These are phyloP conservation scores for Juncus inflexus DNA, from an alignment of 176 grass and related monocot genomes.

Conservation along the genomic window DNA sequence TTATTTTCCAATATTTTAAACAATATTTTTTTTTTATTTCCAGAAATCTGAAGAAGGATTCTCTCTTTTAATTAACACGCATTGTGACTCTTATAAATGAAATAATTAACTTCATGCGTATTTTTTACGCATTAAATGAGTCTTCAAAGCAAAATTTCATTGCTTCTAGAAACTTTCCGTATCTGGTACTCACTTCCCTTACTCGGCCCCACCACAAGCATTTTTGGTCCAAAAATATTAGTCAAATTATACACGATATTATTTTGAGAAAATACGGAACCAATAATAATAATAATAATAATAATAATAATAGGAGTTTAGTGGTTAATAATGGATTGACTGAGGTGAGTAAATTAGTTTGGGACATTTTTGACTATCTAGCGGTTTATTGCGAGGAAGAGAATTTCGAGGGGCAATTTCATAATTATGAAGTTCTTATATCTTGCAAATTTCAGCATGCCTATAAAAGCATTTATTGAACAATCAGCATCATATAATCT, in stretches of 20 bases:
- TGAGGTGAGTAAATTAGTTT: conserved; percentile 49
- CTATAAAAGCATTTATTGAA: too few relatives aligned
- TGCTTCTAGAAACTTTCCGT: conserved; percentile 64
- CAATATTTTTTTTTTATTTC: conserved; percentile 2
- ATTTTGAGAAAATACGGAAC: conserved; percentile 34
- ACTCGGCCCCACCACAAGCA: too few relatives aligned
- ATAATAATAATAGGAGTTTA: conserved; percentile 33
- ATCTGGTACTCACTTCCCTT: too few relatives aligned
- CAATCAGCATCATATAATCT: too few relatives aligned
- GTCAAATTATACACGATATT: conserved; percentile 51
- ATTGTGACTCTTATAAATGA: conserved; percentile 49
- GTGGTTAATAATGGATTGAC: conserved; percentile 36
- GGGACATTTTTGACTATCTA: conserved; percentile 76
- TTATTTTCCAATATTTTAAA: not conserved
- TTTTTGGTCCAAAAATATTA: conserved; percentile 73
- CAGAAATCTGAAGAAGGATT: conserved; percentile 28
- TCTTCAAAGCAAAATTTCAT: conserved; percentile 33
- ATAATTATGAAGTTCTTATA: conserved; percentile 55
- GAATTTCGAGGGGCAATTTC: conserved; percentile 22
- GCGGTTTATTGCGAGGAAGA: conserved; percentile 38
- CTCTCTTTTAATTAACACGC: conserved; percentile 34
- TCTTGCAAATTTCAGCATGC: conserved; percentile 28
- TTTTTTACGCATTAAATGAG: conserved; percentile 13
- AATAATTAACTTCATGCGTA: conserved; percentile 50
- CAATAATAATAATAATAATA: not conserved